Evolutionary conservation across 768 basidiomycete species (phyloP).

Genomic region (Lyophyllum atratum): DNA sequence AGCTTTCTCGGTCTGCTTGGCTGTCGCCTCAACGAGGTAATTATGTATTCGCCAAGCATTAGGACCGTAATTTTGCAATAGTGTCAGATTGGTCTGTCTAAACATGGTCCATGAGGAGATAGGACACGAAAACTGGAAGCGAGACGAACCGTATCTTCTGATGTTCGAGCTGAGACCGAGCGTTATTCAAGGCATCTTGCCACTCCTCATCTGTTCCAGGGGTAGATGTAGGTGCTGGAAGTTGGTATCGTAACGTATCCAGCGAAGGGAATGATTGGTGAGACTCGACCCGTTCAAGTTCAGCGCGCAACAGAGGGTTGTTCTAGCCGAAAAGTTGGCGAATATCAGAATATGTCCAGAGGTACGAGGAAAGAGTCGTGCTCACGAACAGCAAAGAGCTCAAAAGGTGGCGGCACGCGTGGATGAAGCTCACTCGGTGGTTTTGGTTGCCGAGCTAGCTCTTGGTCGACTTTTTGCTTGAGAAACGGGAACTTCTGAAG

Average conservation of each 20-base stretch:
- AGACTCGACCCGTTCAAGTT: slow-evolving; percentile 73
- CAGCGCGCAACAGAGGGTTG: slow-evolving; percentile 68
- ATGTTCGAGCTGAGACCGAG: slow-evolving; percentile 82
- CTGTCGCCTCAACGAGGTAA: slow-evolving; percentile 78
- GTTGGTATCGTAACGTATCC: slow-evolving; percentile 72
- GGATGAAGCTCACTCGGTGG: slow-evolving; percentile 66
- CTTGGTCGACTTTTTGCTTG: slow-evolving; percentile 74
- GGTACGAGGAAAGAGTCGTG: slow-evolving; percentile 12
- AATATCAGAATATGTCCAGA: slow-evolving; percentile 6
- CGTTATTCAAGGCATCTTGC: slow-evolving; percentile 73
- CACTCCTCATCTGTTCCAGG: slow-evolving; percentile 77
- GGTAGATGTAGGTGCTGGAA: slow-evolving; percentile 64
- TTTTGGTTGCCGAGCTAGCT: slow-evolving; percentile 72
- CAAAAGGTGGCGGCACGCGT: slow-evolving; percentile 61
- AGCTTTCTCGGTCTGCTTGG: slow-evolving; percentile 68
- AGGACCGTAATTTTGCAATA: slow-evolving; percentile 83
- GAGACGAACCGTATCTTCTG: slow-evolving; percentile 69
- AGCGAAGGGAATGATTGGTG: slow-evolving; percentile 65
- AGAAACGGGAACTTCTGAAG: slow-evolving; percentile 73
- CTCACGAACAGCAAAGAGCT: slow-evolving; percentile 72
- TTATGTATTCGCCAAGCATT: slow-evolving; percentile 95
- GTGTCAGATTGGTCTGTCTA: slow-evolving; percentile 81
- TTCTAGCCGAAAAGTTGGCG: slow-evolving; percentile 41
- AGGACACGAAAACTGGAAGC: no score
- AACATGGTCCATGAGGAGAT: slow-evolving; percentile 8